Percentiles rank a stretch among this genome's conserved stretches.
Conservation (phyloP, 179 eudicot species). For the Camellia oleifera region DNA sequence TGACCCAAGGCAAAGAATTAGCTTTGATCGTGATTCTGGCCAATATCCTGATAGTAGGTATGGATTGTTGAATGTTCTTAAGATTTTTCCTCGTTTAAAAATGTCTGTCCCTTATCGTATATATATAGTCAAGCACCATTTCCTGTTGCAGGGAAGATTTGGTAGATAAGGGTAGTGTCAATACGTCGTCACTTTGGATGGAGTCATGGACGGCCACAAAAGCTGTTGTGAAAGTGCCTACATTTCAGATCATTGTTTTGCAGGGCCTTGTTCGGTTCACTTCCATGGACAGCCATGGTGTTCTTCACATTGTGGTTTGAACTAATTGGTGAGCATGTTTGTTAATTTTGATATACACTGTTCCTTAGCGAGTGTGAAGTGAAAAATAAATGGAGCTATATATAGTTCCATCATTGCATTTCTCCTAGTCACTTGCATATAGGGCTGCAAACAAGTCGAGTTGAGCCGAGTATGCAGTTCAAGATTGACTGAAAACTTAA, state of each 20-base stretch:
- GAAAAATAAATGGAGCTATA: background rate
- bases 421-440: background rate
- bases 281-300: constrained; percentile 98
- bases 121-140: no score
- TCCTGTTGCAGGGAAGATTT: constrained; percentile 45
- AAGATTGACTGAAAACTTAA: no score
- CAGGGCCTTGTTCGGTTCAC: constrained; percentile 93
- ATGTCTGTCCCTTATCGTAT: no score
- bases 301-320: constrained; percentile 94
- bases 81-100: background rate
- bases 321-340: constrained; percentile 66
- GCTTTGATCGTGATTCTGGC: constrained; percentile 21
- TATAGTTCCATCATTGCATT: background rate
- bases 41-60: constrained; percentile 58
- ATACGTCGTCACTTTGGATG: constrained; percentile 53
- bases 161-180: constrained; percentile 35
- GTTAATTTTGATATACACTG: background rate
- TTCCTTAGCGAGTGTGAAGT: no score
- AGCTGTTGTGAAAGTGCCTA: constrained; percentile 67
- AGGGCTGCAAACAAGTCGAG: background rate
- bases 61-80: background rate
- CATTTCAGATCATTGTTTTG: constrained; percentile 88
- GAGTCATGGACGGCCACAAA: constrained; percentile 82
- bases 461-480: no score
- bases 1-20: constrained; percentile 53